A percentile compares a stretch with the other conserved stretches of the same genome.
phyloP scores from a whole-genome alignment of 805 yeast genomes.

The Zygoascus ofunaensis region DNA sequence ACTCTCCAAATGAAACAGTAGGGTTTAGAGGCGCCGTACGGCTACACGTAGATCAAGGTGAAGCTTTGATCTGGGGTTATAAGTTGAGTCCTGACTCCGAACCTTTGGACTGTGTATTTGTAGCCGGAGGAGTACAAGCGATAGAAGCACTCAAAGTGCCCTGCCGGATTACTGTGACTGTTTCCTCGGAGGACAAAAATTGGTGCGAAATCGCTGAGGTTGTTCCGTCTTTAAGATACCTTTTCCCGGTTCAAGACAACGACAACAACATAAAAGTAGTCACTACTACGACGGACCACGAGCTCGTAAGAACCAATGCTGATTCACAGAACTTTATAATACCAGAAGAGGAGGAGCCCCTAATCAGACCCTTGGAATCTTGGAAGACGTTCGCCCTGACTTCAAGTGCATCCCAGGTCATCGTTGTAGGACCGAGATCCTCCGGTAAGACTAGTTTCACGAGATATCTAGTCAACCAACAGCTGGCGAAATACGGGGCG shows the following conservation, averaged over 20 bases:
- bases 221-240: constrained; percentile 23
- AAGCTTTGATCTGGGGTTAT: background rate
- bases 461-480: constrained; percentile 43
- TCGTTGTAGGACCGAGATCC: constrained; percentile 58
- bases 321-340: background rate
- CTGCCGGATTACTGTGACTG: background rate
- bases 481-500: constrained; percentile 25
- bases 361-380: constrained; percentile 13
- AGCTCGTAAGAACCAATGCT: background rate
- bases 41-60: background rate
- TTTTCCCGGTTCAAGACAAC: constrained; percentile 9
- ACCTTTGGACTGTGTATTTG: background rate
- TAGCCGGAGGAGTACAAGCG: background rate
- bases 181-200: background rate
- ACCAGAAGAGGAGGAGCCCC: too few species aligned
- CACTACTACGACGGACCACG: background rate
- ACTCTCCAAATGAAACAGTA: background rate
- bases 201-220: constrained; percentile 8
- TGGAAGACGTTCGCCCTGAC: constrained; percentile 17
- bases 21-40: background rate
- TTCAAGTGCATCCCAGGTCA: constrained; percentile 15
- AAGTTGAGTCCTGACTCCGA: background rate
- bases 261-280: background rate
- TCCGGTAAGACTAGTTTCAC: constrained; percentile 75
- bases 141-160: background rate